Evolutionary conservation across 2,329 filamentous ascomycete genomes (phyloP).

Genomic region (Ophiocordyceps polyrhachis-furcata): DNA sequence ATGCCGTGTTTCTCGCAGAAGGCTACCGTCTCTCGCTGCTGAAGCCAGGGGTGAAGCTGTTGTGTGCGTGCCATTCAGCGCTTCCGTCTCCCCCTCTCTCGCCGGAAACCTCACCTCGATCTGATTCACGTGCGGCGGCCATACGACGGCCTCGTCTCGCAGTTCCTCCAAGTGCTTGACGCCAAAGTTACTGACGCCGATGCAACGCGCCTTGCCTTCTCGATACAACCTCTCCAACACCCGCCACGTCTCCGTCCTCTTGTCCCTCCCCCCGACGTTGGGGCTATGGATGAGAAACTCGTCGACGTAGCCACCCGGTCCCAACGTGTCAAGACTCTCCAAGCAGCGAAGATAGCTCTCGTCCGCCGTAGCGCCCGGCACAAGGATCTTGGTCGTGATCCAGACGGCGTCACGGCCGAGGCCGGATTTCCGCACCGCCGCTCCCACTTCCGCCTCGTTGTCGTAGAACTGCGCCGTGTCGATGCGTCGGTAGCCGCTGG

Average conservation of each 20-base stretch:
- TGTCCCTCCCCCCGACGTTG: slow-evolving; percentile 30
- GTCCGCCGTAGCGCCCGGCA: slow-evolving; percentile 22
- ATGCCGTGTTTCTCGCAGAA: slow-evolving; percentile 64
- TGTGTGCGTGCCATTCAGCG: no score
- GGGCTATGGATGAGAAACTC: slow-evolving; percentile 52
- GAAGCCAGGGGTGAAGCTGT: slow-evolving; percentile 52
- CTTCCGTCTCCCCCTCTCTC: no score
- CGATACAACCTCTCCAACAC: slow-evolving; percentile 42
- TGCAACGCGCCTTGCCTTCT: slow-evolving; percentile 40
- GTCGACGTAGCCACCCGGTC: slow-evolving; percentile 42
- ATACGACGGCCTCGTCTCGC: slow-evolving; percentile 40
- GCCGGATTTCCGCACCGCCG: slow-evolving; percentile 37
- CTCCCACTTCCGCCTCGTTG: slow-evolving; percentile 49
- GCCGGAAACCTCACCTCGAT: slow-evolving; percentile 42
- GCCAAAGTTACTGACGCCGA: slow-evolving; percentile 57
- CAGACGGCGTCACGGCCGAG: slow-evolving; percentile 42
- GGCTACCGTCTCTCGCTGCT: slow-evolving; percentile 19
- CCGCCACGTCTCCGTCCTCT: slow-evolving; percentile 41
- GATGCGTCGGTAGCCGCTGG: slow-evolving; percentile 39
- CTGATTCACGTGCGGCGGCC: slow-evolving; percentile 53
- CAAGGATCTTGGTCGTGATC: slow-evolving; percentile 51
- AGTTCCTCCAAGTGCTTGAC: slow-evolving; percentile 50
- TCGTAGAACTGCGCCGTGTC: slow-evolving; percentile 44
- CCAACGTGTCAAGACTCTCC: slow-evolving; percentile 46
- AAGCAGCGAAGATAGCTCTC: slow-evolving; percentile 38